Conservation (phyloP, 495 filamentous ascomycete species). For the Niebla homalea region DNA sequence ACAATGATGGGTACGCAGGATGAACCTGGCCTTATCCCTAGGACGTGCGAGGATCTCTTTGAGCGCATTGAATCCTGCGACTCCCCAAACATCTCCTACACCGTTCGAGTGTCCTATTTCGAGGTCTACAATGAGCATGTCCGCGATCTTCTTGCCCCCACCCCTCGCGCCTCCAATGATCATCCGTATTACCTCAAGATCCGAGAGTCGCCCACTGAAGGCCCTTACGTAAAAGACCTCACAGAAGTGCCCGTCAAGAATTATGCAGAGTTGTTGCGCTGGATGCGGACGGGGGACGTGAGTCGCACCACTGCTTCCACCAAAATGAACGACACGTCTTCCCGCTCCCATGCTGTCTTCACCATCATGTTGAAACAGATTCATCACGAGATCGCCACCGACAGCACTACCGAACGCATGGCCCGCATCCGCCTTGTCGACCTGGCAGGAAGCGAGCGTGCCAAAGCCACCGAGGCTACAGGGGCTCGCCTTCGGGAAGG, state of each 20-base stretch:
- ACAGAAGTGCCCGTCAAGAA: constrained; percentile 82
- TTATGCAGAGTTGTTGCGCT: constrained; percentile 69
- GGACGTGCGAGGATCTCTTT: constrained; percentile 95
- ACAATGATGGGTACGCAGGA: constrained; percentile 96
- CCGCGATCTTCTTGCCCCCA: constrained; percentile 76
- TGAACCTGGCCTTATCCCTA: constrained; percentile 81
- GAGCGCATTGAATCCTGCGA: constrained; percentile 79
- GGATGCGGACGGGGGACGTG: constrained; percentile 80
- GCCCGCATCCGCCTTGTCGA: constrained; percentile 93
- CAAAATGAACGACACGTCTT: constrained; percentile 98
- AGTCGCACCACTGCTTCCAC: constrained; percentile 89
- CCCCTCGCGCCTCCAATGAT: constrained; percentile 36
- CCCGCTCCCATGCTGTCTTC: constrained; percentile 90
- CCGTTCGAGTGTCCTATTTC: constrained; percentile 94
- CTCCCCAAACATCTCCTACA: constrained; percentile 82
- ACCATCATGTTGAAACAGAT: constrained; percentile 97
- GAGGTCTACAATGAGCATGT: constrained; percentile 99
- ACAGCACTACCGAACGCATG: constrained; percentile 87
- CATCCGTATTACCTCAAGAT: constrained; percentile 91
- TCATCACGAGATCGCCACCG: constrained; percentile 81
- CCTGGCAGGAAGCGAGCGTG: constrained; percentile 86
- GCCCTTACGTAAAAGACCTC: constrained; percentile 94
- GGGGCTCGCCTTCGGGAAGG: constrained; percentile 83
- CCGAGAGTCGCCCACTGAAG: constrained; percentile 85
- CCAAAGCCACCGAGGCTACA: constrained; percentile 90